Conservation (phyloP, 257 asterid genomes). For the Ehretia macrophylla region DNA sequence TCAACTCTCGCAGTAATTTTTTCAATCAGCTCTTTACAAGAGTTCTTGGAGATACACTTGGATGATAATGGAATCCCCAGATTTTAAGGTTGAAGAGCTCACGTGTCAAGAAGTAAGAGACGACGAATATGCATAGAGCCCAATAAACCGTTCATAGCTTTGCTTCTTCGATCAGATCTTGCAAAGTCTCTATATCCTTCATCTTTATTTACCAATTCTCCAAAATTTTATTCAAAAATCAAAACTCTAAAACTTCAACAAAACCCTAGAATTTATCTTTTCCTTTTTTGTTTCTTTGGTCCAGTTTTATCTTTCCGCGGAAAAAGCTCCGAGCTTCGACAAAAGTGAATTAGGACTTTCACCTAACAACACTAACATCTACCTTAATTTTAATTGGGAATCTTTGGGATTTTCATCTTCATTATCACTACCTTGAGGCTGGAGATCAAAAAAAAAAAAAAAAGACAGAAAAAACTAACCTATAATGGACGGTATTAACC, state of each 20-base stretch:
- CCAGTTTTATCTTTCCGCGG: background rate
- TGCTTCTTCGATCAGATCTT: constrained; percentile 98
- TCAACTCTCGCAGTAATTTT: too few relatives aligned
- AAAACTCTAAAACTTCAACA: constrained; percentile 30
- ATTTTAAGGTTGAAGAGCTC: constrained; percentile 27
- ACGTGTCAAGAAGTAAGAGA: constrained; percentile 88
- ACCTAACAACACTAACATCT: too few relatives aligned
- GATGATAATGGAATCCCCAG: too few relatives aligned
- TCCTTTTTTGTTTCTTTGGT: too few relatives aligned
- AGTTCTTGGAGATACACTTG: too few relatives aligned
- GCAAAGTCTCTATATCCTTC: constrained; percentile 72
- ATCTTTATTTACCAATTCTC: constrained; percentile 15
- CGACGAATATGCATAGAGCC: constrained; percentile 75
- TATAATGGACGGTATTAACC: too few relatives aligned
- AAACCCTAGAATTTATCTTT: background rate
- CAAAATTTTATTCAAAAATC: background rate
- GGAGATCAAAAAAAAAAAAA: too few relatives aligned
- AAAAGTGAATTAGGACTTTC: background rate
- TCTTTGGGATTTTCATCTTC: too few relatives aligned
- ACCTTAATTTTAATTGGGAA: too few relatives aligned
- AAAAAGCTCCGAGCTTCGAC: background rate
- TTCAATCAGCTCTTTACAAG: too few relatives aligned
- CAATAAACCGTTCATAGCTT: constrained; percentile 96
- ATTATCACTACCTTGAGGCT: too few relatives aligned
- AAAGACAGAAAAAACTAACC: too few relatives aligned